phyloP scores from a whole-genome alignment of 306 rosid genomes.

The Begonia fuchsioides region DNA sequence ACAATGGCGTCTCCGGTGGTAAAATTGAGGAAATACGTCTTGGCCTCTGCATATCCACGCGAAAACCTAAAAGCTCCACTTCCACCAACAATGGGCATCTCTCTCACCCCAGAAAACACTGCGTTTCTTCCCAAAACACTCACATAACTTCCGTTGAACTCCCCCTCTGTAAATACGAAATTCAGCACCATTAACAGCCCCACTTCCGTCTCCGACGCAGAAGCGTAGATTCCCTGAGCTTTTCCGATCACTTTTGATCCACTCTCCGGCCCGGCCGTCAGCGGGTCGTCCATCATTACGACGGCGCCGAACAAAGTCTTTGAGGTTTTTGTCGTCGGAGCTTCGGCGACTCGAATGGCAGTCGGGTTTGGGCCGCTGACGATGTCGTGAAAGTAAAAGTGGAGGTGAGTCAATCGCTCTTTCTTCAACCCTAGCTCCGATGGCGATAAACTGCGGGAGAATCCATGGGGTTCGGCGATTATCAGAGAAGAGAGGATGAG shows the following conservation, averaged over 20 bases:
- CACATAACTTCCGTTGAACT: slow-evolving; percentile 41
- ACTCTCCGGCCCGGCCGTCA: slow-evolving; percentile 27
- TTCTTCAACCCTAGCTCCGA: no score
- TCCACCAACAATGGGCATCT: slow-evolving; percentile 65
- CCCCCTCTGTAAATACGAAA: slow-evolving; percentile 39
- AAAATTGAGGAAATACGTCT: slow-evolving; percentile 6
- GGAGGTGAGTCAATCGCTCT: no score
- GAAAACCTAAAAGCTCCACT: slow-evolving; percentile 59
- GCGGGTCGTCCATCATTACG: slow-evolving; percentile 43
- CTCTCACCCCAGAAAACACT: slow-evolving; percentile 25
- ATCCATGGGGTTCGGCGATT: neutral
- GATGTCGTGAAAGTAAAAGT: no score
- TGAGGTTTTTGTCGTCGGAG: slow-evolving; percentile 16
- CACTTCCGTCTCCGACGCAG: slow-evolving; percentile 34
- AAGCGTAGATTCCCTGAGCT: slow-evolving; percentile 54
- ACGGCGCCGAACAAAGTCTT: slow-evolving; percentile 24
- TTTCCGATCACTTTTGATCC: slow-evolving; percentile 29
- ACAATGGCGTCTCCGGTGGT: slow-evolving; percentile 27
- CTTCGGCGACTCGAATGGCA: slow-evolving; percentile 25
- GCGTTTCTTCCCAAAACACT: no score
- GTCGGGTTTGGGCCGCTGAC: slow-evolving; percentile 30
- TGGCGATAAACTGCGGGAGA: no score
- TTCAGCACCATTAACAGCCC: slow-evolving; percentile 40
- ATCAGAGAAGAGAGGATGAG: neutral
- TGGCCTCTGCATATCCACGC: slow-evolving; percentile 45